Percentiles rank a stretch among this genome's conserved stretches.
phyloP scores from a whole-genome alignment of 768 basidiomycete species.

The Cytidiella melzeri region DNA sequence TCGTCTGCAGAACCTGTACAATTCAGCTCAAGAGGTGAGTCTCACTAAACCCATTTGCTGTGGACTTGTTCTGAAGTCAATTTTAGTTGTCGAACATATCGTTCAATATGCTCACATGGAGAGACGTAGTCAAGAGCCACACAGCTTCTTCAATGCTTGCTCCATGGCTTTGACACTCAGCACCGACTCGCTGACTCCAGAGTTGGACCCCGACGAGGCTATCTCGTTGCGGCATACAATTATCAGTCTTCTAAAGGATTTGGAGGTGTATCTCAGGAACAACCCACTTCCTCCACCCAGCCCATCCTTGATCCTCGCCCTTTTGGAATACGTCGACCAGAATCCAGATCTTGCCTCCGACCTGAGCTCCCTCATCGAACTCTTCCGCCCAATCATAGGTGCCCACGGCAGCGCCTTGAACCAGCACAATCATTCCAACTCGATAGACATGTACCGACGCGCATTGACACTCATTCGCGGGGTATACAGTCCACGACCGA shows the following conservation, averaged over 20 bases:
- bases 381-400: background rate
- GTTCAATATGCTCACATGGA: background rate
- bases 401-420: background rate
- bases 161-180: constrained; percentile 4
- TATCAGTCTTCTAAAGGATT: constrained; percentile 2
- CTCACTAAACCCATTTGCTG: background rate
- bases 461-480: background rate
- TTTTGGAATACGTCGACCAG: background rate
- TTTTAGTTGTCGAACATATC: constrained; percentile 4
- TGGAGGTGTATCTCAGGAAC: constrained; percentile 1
- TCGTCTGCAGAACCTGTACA: background rate
- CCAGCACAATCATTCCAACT: background rate
- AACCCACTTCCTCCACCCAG: background rate
- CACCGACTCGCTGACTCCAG: background rate
- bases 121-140: background rate
- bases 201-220: background rate
- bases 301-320: constrained; percentile 3
- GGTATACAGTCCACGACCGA: background rate
- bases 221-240: background rate
- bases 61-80: background rate
- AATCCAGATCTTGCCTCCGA: background rate
- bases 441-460: background rate
- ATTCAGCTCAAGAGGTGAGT: constrained; percentile 8
- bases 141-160: constrained; percentile 8
- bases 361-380: background rate